Evolutionary conservation across 495 filamentous ascomycete genomes (phyloP).

Genomic region (Sphaerosporella brunnea): DNA sequence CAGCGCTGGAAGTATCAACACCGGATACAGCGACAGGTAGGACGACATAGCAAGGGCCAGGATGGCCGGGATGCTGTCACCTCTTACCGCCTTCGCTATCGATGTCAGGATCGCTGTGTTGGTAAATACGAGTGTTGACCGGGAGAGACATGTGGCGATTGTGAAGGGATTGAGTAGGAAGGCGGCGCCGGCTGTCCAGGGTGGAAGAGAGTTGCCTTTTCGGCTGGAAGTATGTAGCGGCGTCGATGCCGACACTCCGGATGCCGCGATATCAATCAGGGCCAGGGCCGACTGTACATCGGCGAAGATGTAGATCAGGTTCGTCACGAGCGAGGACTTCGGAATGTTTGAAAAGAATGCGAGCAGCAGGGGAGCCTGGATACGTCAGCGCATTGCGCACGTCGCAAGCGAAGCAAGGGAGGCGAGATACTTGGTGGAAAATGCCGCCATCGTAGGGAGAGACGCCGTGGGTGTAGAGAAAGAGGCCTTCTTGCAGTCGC

Average conservation of each 20-base stretch:
- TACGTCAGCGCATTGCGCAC: constrained; percentile 7
- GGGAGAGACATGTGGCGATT: constrained; percentile 77
- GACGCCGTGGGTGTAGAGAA: constrained; percentile 87
- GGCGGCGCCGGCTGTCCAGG: constrained; percentile 60
- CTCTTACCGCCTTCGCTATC: constrained; percentile 62
- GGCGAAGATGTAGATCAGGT: constrained; percentile 61
- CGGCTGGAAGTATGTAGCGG: constrained; percentile 59
- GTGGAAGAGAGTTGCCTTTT: constrained; percentile 59
- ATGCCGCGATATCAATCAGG: constrained; percentile 68
- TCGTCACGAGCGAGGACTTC: constrained; percentile 48
- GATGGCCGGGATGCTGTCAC: constrained; percentile 58
- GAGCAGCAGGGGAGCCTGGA: constrained; percentile 68
- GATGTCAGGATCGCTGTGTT: constrained; percentile 75
- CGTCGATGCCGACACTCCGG: constrained; percentile 54
- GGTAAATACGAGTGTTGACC: constrained; percentile 79
- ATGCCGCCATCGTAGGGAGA: constrained; percentile 96
- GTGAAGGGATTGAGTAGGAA: constrained; percentile 94
- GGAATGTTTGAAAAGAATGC: constrained; percentile 80
- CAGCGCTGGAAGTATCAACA: constrained; percentile 68
- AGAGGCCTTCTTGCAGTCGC: constrained; percentile 91
- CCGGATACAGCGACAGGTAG: constrained; percentile 83
- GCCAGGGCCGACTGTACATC: constrained; percentile 72
- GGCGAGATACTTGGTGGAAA: constrained; percentile 58
- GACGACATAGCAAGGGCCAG: constrained; percentile 69
- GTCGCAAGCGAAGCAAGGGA: neutral